Conservation (phyloP, 345 rosid genomes). For the Eucalyptus melliodora region DNA sequence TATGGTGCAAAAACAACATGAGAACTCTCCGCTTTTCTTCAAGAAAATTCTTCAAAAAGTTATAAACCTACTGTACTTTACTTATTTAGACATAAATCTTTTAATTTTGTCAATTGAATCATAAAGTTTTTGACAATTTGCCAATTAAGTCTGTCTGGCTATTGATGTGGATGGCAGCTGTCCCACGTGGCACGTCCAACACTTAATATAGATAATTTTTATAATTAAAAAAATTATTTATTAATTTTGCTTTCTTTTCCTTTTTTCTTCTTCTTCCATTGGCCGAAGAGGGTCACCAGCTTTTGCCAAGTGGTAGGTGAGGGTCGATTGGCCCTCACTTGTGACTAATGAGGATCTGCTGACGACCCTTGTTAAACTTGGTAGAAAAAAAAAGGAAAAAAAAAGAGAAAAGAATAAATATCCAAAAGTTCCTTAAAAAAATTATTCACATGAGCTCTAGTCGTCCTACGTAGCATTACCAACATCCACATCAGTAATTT, state of each 20-base stretch:
- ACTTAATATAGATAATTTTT: no score
- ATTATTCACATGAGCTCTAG: accelerated
- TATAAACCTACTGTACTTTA: no score
- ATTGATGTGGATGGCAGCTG: accelerated
- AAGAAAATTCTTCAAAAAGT: neutral
- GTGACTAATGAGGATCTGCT: no score
- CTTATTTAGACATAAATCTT: accelerated
- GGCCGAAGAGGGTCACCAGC: accelerated
- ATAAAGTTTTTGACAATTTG: accelerated
- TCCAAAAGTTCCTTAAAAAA: no score
- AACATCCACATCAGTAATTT: no score
- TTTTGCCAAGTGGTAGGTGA: no score
- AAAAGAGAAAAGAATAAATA: no score
- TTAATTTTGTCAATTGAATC: accelerated
- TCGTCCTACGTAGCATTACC: accelerated
- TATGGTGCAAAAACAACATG: neutral
- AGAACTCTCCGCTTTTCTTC: neutral
- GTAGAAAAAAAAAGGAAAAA: accelerated
- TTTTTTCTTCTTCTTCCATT: no score
- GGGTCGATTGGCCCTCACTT: no score
- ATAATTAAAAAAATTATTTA: no score
- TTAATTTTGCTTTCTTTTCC: no score
- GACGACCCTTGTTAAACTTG: accelerated
- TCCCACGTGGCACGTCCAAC: accelerated
- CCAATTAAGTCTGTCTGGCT: accelerated